Evolutionary conservation across 1,139 yeast genomes (phyloP), one percentile per base, ranked within the genome.

Genomic region (Groenewaldozyma auringiensis): DNA sequence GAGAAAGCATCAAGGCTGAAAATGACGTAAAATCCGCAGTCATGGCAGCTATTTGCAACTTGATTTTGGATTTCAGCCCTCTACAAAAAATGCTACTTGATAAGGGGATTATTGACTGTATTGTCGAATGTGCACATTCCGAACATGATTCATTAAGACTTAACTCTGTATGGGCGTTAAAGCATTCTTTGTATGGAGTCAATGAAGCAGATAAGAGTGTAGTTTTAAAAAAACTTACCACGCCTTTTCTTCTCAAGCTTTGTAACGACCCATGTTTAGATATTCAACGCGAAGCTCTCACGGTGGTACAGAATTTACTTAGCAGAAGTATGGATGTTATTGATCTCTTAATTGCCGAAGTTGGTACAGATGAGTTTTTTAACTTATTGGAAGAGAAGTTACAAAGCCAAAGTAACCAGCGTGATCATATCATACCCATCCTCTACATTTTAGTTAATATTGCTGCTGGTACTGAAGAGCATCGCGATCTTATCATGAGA

Each of bases 61-160:
- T 86, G 45, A 79, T 85, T 9, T 72, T 87, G 27, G 96, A 87
- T 52, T 87, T 86, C 61, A 81, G 89, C 46, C 83, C 92, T 1
- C 69, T 85, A 53, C 75, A 86, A 44, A 69, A 74, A 41, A 72
- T 72, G 42, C 70, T 84, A 46, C 66, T 81, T 32, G 74, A 76
- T 18, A 71, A 75, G 50, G 84, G 79, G 2, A 65, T 76, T 3
- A 70, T 84, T 37, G 68, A 75, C 3, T 61, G 72, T 2, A 71
- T 80, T 42, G 65, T 69, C 42, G 71, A 64, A 2, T 62, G 65
- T 6, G 55, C 65, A n/a, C 54, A 55, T 33, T 60, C 67, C 3
- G 38, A 45, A 2, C 58, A 63, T 45, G 51, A 61, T 2, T 67
- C 62, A 63, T 49, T 78, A 21, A 66, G 73, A 16, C 60, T 72